Base-by-base conservation (phyloP, 257 asterid genomes). In the Cinchona pubescens region DNA sequence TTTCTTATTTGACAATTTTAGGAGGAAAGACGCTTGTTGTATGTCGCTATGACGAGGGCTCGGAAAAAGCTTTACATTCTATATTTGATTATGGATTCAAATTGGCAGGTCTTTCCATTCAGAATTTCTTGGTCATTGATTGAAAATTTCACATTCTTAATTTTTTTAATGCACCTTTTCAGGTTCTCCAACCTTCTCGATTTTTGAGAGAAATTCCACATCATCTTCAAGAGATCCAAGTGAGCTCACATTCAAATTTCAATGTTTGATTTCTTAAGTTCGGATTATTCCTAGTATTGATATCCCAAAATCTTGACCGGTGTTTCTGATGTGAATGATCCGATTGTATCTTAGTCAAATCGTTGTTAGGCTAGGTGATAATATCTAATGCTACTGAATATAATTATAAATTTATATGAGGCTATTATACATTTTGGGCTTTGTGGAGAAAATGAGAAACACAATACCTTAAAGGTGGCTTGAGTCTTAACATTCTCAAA, bases 1-100 rank as follows among this genome's bases (percentile, higher is more conserved):
- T 27, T 42, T 80, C 78, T 59, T 37, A 83, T 78, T 46, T 77
- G 73, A 64, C 70, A 85, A 35, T 78, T 53, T 45, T 79, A 94
- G 97, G 97, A 94, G 84, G 99, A 94, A 86, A 86, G 99, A 79
- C 97, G 99, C 68, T 83, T 92, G 84, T 77, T 94, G 15, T 94
- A 90, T 83, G 97, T 92, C 63, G 97, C 97, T 25, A 94, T 94
- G 96, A 94, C 99, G 43, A 97, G 97, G 56, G 99, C 99, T 6
- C 88, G 92, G 45, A 86, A 88, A 79, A 94, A 89, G 53, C 94
- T 94, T 67, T 84, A 83, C 85, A 89, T 92, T 79, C 88, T 92
- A 71, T 85, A 92, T 80, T 87, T 90, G 72, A 82, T 88, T 76
- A 84, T 86, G 85, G 97, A 94, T 91, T 89, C 97, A 62, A 88